phyloP scores from a whole-genome alignment of 2,329 filamentous ascomycete genomes.

The Pezicula carpinea region DNA sequence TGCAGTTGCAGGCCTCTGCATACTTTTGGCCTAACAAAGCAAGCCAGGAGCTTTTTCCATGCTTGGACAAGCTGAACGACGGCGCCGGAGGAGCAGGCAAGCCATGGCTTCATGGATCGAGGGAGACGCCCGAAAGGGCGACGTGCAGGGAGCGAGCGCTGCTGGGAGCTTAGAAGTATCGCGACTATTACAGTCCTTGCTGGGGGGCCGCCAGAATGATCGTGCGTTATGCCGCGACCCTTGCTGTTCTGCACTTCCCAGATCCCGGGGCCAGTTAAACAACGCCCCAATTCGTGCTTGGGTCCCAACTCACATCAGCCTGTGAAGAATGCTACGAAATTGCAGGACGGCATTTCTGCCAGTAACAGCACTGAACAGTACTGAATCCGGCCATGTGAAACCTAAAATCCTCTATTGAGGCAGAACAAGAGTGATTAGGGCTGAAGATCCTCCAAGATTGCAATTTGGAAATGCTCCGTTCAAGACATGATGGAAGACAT shows the following conservation, averaged over 20 bases:
- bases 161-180: not conserved
- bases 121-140: not conserved
- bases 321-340: constrained; percentile 15
- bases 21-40: not conserved
- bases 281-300: constrained; percentile 16
- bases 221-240: constrained; percentile 8
- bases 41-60: not conserved
- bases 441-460: constrained; percentile 12
- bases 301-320: constrained; percentile 19
- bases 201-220: not conserved
- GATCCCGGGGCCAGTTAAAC: constrained; percentile 11
- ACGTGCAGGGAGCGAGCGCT: not conserved
- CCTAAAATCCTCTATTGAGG: constrained; percentile 3
- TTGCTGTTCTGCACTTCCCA: constrained; percentile 5
- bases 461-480: not conserved
- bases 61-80: too few species aligned
- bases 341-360: constrained; percentile 14
- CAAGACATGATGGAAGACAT: not conserved
- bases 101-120: not conserved
- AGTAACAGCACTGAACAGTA: constrained; percentile 14
- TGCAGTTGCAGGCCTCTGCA: not conserved
- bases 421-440: constrained; percentile 17
- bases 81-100: too few species aligned
- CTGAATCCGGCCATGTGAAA: constrained; percentile 12
- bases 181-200: not conserved